Evolutionary conservation across 2,329 filamentous ascomycete species (phyloP), one percentile per base, ranked within the genome.

Genomic region (Pestalotiopsis sp.): DNA sequence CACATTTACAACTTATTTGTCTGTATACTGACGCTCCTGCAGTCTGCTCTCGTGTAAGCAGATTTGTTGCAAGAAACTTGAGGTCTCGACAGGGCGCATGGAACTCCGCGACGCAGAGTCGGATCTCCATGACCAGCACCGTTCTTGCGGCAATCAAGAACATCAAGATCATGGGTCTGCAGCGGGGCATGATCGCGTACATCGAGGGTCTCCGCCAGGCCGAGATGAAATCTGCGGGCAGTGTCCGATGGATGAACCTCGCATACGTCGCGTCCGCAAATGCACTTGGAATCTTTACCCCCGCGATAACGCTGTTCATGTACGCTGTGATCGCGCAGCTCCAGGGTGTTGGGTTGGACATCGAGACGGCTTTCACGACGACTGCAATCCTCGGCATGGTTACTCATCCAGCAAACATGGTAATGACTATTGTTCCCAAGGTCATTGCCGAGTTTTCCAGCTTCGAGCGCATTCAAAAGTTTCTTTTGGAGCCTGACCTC

Each of bases 381-480:
- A 74, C 80, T 13, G 81, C 81, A 0, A 74, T 82, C 20, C 67
- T 83, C 7, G 70, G 72, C 7, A 76, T 83, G 73, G 75, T 83
- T 0, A 83, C 80, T 1, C 79, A 82, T 25, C 81, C 82, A 0
- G 81, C 82, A 5, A 83, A 83, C 65, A 83, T 83, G 80, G 72
- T 83, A 23, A 82, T 83, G 81, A 82, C 81, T 0, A 77, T 81
- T 23, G 67, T 82, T 0, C 82, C 81, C 0, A 73, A 76, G 3
- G 75, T 72, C 0, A 71, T 82, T 0, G 77, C 76, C 0, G 74
- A 78, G 0, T 75, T 79, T 9, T 72, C 81, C 0, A 77, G 76
- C 36, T 80, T 82, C 62, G 77, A 80, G 14, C 75, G 80, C 13
- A 82, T 84, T 3, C 80, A 83, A 63, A 62, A 62, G 0, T 83